These are phyloP conservation scores for Aspergillus carlsbadensis DNA, from an alignment of 495 filamentous ascomycete genomes.

Conservation along the genomic window DNA sequence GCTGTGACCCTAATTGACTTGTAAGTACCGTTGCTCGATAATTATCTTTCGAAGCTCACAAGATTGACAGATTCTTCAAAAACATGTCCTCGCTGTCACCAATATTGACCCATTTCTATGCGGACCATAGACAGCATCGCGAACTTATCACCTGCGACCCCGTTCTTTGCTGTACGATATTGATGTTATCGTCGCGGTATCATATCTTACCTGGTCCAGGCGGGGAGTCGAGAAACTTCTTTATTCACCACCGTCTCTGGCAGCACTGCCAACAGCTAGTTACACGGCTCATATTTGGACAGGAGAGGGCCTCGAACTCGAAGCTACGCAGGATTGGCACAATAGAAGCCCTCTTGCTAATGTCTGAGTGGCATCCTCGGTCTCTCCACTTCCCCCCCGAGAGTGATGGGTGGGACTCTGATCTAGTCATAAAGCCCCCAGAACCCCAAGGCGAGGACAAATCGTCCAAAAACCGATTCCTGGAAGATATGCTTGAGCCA, in stretches of 20 bases:
- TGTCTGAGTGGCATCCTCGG: constrained; percentile 58
- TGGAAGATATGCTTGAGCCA: constrained; percentile 52
- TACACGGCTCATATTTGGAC: constrained; percentile 50
- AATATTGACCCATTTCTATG: constrained; percentile 51
- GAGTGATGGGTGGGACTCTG: constrained; percentile 49
- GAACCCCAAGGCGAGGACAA: constrained; percentile 20
- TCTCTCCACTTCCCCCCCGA: constrained; percentile 54
- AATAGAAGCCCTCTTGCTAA: constrained; percentile 51
- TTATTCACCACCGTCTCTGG: constrained; percentile 55
- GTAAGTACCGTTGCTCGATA: constrained; percentile 52
- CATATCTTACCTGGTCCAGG: constrained; percentile 52
- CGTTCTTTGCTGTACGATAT: constrained; percentile 48
- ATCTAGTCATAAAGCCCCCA: constrained; percentile 29
- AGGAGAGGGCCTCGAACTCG: constrained; percentile 47
- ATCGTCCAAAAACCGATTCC: constrained; percentile 35
- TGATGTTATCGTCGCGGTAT: constrained; percentile 55
- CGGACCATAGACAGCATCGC: constrained; percentile 44
- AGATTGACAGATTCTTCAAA: constrained; percentile 38
- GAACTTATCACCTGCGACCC: constrained; percentile 48
- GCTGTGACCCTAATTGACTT: constrained; percentile 48
- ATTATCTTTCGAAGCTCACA: no score
- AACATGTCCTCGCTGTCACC: constrained; percentile 54
- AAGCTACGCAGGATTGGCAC: constrained; percentile 49
- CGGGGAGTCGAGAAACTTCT: constrained; percentile 52
- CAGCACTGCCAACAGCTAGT: constrained; percentile 53